These are phyloP conservation scores for Chaetomiaceae sp. DNA, from an alignment of 2,329 filamentous ascomycete species.

Conservation along the genomic window DNA sequence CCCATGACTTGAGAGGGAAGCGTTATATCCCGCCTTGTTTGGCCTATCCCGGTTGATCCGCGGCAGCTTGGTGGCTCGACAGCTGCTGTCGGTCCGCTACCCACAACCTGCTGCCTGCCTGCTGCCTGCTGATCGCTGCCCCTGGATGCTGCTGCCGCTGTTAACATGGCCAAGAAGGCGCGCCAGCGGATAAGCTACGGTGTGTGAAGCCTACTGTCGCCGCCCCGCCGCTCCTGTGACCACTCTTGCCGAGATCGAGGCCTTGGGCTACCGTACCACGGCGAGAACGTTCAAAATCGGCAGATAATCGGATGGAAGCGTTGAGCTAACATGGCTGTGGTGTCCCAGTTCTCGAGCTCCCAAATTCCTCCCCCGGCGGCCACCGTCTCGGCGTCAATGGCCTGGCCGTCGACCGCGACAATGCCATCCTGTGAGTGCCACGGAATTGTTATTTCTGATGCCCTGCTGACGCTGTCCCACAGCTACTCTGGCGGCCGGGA, in stretches of 20 bases:
- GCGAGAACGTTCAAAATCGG: no score
- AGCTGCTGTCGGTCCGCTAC: no score
- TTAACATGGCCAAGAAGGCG: conserved; percentile 56
- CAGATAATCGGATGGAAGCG: neutral
- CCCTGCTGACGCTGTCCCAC: conserved; percentile 18
- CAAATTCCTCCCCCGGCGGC: conserved; percentile 59
- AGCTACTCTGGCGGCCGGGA: conserved; percentile 96
- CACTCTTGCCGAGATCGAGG: neutral
- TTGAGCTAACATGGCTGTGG: conserved; percentile 16
- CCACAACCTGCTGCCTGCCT: no score
- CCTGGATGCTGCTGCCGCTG: neutral
- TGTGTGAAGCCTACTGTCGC: conserved; percentile 31
- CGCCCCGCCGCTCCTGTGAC: neutral
- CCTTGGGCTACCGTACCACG: no score
- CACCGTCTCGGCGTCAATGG: conserved; percentile 94
- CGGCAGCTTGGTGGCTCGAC: no score
- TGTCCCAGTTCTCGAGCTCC: conserved; percentile 50
- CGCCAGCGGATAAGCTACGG: conserved; percentile 63
- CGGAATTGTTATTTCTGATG: no score
- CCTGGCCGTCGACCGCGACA: conserved; percentile 75
- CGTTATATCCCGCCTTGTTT: no score
- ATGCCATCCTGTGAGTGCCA: conserved; percentile 72
- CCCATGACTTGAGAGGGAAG: no score
- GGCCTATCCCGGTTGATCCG: no score
- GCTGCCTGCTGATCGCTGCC: neutral